A percentile compares a stretch with the other conserved stretches of the same genome.
Conservation (phyloP, 1,284 basidiomycete species). For the Vanrija sp. region DNA sequence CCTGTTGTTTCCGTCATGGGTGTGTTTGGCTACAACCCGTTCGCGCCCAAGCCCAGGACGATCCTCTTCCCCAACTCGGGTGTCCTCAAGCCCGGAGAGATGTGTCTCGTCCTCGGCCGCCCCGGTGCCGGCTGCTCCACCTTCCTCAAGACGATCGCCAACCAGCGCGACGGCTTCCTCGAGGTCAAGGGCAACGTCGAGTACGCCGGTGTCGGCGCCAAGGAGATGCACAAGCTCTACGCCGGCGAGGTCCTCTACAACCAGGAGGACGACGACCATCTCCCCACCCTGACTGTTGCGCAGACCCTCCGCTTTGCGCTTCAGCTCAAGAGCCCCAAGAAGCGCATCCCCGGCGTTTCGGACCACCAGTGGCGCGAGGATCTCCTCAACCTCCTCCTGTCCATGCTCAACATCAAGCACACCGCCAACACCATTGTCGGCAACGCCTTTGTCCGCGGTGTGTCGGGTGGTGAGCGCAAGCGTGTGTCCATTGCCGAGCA, state of each 20-base stretch:
- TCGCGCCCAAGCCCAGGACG: conserved; percentile 50
- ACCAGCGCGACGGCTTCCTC: conserved; percentile 53
- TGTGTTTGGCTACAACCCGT: conserved; percentile 16
- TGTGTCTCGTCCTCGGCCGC: conserved; percentile 56
- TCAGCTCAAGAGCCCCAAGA: conserved; percentile 54
- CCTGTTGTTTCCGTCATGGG: conserved; percentile 37
- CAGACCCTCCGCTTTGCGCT: conserved; percentile 58
- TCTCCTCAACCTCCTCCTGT: conserved; percentile 55
- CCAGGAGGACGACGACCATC: conserved; percentile 62
- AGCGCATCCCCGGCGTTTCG: conserved; percentile 53
- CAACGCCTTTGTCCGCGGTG: conserved; percentile 51
- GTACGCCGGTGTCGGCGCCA: conserved; percentile 56
- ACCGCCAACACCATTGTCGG: conserved; percentile 58
- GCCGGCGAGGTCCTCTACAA: conserved; percentile 68
- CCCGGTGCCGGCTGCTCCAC: conserved; percentile 50
- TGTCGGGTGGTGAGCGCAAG: conserved; percentile 49
- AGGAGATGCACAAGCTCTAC: conserved; percentile 53
- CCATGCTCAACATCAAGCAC: conserved; percentile 61
- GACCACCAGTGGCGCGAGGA: conserved; percentile 53
- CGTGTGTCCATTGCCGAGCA: conserved; percentile 61
- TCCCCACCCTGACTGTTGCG: conserved; percentile 59
- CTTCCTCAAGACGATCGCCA: conserved; percentile 56
- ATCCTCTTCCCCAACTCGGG: conserved; percentile 61
- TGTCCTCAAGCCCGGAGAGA: conserved; percentile 63
- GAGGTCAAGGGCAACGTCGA: conserved; percentile 55